phyloP scores from a whole-genome alignment of 441 rosid genomes.

The Manihot esculenta region DNA sequence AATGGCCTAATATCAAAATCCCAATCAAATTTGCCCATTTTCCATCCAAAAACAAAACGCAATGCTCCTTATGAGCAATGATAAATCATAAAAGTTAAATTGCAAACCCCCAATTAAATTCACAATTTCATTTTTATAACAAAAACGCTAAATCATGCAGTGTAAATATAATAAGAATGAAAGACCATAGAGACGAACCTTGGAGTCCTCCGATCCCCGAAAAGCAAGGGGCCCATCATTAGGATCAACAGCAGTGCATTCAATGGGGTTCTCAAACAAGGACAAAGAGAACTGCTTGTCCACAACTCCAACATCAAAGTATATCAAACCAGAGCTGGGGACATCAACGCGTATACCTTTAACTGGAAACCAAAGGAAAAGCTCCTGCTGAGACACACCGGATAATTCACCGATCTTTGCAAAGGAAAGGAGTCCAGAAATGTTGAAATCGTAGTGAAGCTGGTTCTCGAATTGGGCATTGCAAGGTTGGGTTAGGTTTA shows the following conservation, averaged over 20 bases:
- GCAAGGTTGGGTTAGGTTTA: slow-evolving; percentile 67
- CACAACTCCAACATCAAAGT: slow-evolving; percentile 91
- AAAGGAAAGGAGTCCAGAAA: slow-evolving; percentile 56
- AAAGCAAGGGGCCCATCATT: slow-evolving; percentile 1
- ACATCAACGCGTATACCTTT: slow-evolving; percentile 76
- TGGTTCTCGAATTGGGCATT: slow-evolving; percentile 82
- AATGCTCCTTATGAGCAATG: background rate
- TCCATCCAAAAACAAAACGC: background rate
- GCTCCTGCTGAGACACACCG: slow-evolving; percentile 72
- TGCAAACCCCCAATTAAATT: background rate
- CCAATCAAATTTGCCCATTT: background rate
- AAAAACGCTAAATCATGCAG: background rate
- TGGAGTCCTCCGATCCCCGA: background rate
- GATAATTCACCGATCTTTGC: slow-evolving; percentile 57
- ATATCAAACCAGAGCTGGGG: slow-evolving; percentile 84
- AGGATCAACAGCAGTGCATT: slow-evolving; percentile 37
- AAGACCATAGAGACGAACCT: slow-evolving; percentile 33
- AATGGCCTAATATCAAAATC: background rate
- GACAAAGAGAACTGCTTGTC: slow-evolving; percentile 79
- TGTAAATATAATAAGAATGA: background rate
- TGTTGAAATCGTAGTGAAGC: slow-evolving; percentile 72
- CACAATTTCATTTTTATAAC: background rate
- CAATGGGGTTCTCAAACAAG: slow-evolving; percentile 75
- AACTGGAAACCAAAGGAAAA: slow-evolving; percentile 87
- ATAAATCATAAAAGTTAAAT: background rate